Conservation (phyloP, 345 rosid species). For the Brassica napus region DNA sequence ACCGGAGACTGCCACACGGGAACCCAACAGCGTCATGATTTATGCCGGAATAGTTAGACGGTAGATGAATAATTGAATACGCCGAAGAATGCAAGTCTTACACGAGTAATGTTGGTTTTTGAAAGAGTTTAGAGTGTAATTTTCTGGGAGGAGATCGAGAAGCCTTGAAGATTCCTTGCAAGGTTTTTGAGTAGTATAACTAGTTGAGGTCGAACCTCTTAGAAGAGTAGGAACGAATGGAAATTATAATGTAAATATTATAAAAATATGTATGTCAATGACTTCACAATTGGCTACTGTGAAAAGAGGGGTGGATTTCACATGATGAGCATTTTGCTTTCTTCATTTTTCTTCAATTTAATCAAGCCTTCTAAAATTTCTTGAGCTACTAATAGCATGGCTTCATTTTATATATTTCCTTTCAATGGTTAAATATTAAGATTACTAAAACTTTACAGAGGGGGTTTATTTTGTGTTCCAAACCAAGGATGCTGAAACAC, state of each 20-base stretch:
- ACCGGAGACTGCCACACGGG: slow-evolving; percentile 77
- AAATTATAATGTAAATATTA: too few relatives aligned
- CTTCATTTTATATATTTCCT: slow-evolving; percentile 14
- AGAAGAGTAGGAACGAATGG: slow-evolving; percentile 10
- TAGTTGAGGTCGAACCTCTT: slow-evolving; percentile 23
- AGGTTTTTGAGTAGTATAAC: slow-evolving; percentile 36
- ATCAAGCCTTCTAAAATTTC: not conserved
- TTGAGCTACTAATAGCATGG: slow-evolving; percentile 34
- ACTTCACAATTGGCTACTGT: slow-evolving; percentile 17
- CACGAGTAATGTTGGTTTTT: slow-evolving; percentile 34
- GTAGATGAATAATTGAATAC: slow-evolving; percentile 31
- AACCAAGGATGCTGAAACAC: not conserved
- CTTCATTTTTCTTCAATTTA: slow-evolving; percentile 17
- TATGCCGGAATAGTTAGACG: too few relatives aligned
- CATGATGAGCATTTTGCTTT: slow-evolving; percentile 33
- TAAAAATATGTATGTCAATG: not conserved
- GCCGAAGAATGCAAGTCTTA: slow-evolving; percentile 57
- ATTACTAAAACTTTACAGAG: not conserved
- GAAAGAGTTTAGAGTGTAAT: slow-evolving; percentile 70
- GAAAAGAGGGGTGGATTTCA: slow-evolving; percentile 34
- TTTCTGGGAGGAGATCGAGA: slow-evolving; percentile 74
- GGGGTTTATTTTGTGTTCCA: not conserved
- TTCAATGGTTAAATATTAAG: not conserved
- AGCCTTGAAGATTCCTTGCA: slow-evolving; percentile 54
- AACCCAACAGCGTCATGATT: slow-evolving; percentile 50